Base-by-base conservation (phyloP, 1,139 yeast species). In the Dujonia santamariae region DNA sequence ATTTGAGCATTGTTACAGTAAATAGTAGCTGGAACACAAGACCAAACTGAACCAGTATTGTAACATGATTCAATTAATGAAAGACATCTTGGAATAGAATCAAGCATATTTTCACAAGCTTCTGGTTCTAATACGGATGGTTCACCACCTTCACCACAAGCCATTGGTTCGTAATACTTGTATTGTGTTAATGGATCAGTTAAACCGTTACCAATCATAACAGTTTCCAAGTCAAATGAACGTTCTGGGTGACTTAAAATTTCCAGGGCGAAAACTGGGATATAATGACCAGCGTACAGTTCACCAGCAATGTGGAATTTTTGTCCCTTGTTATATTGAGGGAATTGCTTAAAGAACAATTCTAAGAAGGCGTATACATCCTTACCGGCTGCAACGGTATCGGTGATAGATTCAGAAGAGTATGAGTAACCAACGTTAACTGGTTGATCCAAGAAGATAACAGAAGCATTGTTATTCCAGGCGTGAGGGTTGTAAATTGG, bases 261-360 rank as follows among this genome's bases (percentile, higher is more conserved):
- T 62, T 90, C 96, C 34, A 82, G 64, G 16, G 97, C 96, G 58
- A 92, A 85, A 7, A 80, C 90, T 21, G 97, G 98, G 47, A 92
- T 88, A 62, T 92, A 92, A 61, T 92, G 97, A 43, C 98, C 98
- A 37, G 96, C 98, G 56, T 92, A 92, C n/a, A 96, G 86, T 65
- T 92, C 97, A 50, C 97, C 98, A 31, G 97, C 95, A 62, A 92
- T 88, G 63, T 90, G 97, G 82, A 92, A 88, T 26, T 47, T 46
- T 36, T 76, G 79, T 41, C 75, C 70, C 25, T 75, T 61, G 32
- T 72, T 61, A 64, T 84, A 87, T 63, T 90, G 78, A 29, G 97
- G 95, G 76, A 88, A 92, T 57, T 85, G 86, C 60, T 84, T 75
- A 73, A 85, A 92, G 70, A 92, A 92, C 55, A 90, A 74, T 54